These are phyloP conservation scores for Termitomyces titanicus DNA, from an alignment of 768 basidiomycete genomes.

Conservation along the genomic window DNA sequence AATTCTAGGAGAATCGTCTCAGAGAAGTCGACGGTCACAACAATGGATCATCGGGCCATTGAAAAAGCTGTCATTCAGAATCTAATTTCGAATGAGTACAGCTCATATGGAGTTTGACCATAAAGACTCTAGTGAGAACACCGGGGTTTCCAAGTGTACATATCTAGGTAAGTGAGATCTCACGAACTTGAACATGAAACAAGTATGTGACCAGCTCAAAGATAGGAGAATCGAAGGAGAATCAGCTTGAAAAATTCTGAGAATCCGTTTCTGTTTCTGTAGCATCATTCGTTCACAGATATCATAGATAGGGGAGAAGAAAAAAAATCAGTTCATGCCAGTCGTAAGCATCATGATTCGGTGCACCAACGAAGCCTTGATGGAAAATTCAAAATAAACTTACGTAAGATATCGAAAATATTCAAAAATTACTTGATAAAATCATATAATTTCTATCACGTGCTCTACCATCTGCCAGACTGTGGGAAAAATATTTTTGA, in stretches of 20 bases:
- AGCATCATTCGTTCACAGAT: neutral
- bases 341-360: too few species aligned
- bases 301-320: too few species aligned
- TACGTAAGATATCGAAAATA: too few species aligned
- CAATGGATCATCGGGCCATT: neutral
- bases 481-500: slow-evolving; percentile 16
- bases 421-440: too few species aligned
- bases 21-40: neutral
- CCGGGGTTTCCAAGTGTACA: too few species aligned
- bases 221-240: neutral
- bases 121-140: too few species aligned
- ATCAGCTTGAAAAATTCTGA: too few species aligned
- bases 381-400: too few species aligned
- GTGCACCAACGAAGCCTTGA: too few species aligned
- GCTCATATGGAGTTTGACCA: neutral
- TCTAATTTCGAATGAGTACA: neutral
- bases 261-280: neutral
- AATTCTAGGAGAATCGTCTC: neutral
- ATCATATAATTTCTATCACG: too few species aligned
- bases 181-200: neutral
- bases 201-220: neutral
- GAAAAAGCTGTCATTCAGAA: neutral
- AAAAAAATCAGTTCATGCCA: too few species aligned
- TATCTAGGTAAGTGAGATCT: neutral
- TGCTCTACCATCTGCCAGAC: neutral